Base-by-base conservation (phyloP, 164 flowering plant species). In the Aristolochia fimbriata region DNA sequence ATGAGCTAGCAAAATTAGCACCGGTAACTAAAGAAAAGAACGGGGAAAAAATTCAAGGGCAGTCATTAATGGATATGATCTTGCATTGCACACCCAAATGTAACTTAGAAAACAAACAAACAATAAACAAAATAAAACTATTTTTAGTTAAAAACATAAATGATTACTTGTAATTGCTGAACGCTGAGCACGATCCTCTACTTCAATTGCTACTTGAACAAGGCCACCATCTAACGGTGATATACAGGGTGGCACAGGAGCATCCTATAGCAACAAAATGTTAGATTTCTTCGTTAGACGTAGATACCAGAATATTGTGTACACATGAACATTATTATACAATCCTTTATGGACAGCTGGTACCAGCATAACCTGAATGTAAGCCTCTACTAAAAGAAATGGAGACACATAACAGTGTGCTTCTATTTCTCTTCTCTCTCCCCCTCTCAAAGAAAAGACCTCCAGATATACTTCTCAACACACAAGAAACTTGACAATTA, bases 201-300 rank as follows among this genome's bases (percentile, higher is more conserved):
- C 97, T 80, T 93, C 99, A 60, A 93, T 90, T 48, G 99, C 99
- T 70, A 93, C 94, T 72, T 93, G 99, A 68, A 93, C 99, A 71
- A 90, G 93, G 47, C 99, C 97, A 58, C 99, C 97, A 72, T 90
- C 97, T 64, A 93, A 69, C 62, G 84, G 97, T 48, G 99, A 90
- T 73, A 93, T 93, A 76, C 97, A 93, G 51, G 99, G 99, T 30
- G 99, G 99, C 20, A 93, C 87, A 65, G 99, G 97, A 69, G 99
- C 97, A 83, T 93, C 99, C 99, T 93, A 45, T 43, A 45, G 45
- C 31, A 37, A n/a, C 45, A 57, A 33, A 31, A 1, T 27, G n/a
- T 23, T 23, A 7, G 16, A 19, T 33, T 57, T 10, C 7, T 57
- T 47, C 12, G 47, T 19, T 57, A 33, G 47, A 57, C 46, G 33